A percentile compares a stretch with the other conserved stretches of the same genome.
These are phyloP conservation scores for Sporothrix inflata DNA, from an alignment of 2,329 filamentous ascomycete genomes.

Conservation along the genomic window DNA sequence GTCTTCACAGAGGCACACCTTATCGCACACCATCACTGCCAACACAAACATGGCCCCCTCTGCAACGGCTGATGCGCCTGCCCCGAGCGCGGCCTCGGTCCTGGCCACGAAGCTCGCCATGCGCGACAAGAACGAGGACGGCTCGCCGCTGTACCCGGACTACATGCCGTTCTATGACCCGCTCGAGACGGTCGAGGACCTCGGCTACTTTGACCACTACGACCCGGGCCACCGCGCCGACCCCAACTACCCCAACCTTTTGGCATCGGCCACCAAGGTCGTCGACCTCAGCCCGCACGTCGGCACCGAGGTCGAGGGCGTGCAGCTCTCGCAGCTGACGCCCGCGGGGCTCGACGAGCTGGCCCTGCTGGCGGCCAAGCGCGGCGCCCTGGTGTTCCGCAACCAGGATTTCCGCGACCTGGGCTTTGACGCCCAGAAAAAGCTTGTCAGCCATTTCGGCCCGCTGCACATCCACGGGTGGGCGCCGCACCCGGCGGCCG, in stretches of 20 bases:
- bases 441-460: slow-evolving; percentile 21
- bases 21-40: background rate
- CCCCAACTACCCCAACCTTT: slow-evolving; percentile 18
- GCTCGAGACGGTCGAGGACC: slow-evolving; percentile 22
- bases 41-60: slow-evolving; percentile 12
- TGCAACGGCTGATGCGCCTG: background rate
- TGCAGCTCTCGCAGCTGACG: slow-evolving; percentile 22
- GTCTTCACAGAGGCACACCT: background rate
- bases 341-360: slow-evolving; percentile 19
- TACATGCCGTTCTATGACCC: slow-evolving; percentile 26
- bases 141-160: slow-evolving; percentile 23
- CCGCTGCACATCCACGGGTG: slow-evolving; percentile 24
- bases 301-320: slow-evolving; percentile 22
- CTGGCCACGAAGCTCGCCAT: slow-evolving; percentile 17
- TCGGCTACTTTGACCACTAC: slow-evolving; percentile 23
- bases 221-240: slow-evolving; percentile 25
- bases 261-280: slow-evolving; percentile 9
- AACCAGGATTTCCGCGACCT: slow-evolving; percentile 33
- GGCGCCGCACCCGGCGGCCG: slow-evolving; percentile 22
- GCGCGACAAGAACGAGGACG: slow-evolving; percentile 21
- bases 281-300: slow-evolving; percentile 23
- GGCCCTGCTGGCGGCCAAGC: slow-evolving; percentile 19
- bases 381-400: slow-evolving; percentile 23
- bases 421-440: background rate
- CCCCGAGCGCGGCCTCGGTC: background rate